These are phyloP conservation scores for Pseudisothecium myosuroides DNA, from an alignment of 225 moss, liverwort and hornwort genomes.

Conservation along the genomic window DNA sequence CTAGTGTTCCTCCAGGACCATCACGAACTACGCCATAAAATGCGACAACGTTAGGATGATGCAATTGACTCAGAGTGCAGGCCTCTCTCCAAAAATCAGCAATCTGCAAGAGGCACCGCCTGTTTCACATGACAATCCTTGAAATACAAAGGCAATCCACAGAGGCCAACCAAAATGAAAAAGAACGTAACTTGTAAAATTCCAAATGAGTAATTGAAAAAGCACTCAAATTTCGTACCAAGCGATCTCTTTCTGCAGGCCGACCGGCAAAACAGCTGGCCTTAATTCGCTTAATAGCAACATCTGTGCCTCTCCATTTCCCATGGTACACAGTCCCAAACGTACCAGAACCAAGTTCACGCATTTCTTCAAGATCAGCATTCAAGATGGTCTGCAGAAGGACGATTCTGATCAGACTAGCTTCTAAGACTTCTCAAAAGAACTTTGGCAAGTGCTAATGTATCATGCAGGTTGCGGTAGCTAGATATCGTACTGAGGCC, in stretches of 20 bases:
- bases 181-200: neutral
- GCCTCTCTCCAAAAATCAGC: conserved; percentile 99
- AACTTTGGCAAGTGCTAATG: neutral
- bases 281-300: conserved; percentile 98
- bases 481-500: neutral
- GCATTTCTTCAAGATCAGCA: conserved; percentile 90
- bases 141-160: neutral
- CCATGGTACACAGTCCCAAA: conserved; percentile 99
- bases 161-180: neutral
- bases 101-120: conserved; percentile 41
- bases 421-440: neutral
- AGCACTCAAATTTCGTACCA: conserved; percentile 36
- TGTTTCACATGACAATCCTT: neutral
- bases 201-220: neutral
- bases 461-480: neutral
- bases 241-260: conserved; percentile 90
- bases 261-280: conserved; percentile 97
- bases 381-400: conserved; percentile 76
- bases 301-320: conserved; percentile 98
- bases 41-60: conserved; percentile 98
- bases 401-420: neutral
- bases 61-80: conserved; percentile 80
- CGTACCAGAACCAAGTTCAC: conserved; percentile 95
- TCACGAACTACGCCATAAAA: conserved; percentile 98
- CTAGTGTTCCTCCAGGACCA: conserved; percentile 93